A percentile compares a stretch with the other conserved stretches of the same genome.
phyloP scores from a whole-genome alignment of 805 yeast genomes.

The Saccharomyces paradoxus region DNA sequence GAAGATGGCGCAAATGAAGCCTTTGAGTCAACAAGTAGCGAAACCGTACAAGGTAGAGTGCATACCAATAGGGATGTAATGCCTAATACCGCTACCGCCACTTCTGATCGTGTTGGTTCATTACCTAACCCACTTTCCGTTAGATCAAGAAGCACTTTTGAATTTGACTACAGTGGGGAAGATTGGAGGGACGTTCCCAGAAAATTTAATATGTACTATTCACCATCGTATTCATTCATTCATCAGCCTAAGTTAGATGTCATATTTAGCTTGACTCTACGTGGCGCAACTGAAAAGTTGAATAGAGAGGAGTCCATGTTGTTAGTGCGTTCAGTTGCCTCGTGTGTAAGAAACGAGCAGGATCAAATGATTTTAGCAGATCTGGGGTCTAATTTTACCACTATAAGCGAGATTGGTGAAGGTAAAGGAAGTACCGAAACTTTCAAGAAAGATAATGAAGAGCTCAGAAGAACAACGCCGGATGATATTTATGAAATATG shows the following conservation, averaged over 20 bases:
- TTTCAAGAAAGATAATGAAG: not conserved
- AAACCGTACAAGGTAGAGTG: constrained; percentile 11
- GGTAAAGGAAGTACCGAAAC: not conserved
- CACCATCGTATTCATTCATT: constrained; percentile 17
- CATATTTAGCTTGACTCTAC: constrained; percentile 9
- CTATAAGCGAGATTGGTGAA: not conserved
- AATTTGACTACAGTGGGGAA: constrained; percentile 50
- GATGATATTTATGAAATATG: constrained; percentile 44
- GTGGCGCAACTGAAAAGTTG: constrained; percentile 16
- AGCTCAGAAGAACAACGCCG: constrained; percentile 32
- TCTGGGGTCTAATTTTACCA: not conserved
- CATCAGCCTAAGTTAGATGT: constrained; percentile 10
- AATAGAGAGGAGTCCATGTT: constrained; percentile 9
- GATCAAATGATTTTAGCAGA: constrained; percentile 26
- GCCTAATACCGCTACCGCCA: constrained; percentile 5
- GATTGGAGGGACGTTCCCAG: constrained; percentile 72
- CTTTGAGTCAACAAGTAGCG: not conserved
- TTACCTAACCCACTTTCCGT: constrained; percentile 22
- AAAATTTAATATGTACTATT: constrained; percentile 41
- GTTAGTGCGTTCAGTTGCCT: constrained; percentile 39
- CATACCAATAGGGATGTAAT: not conserved
- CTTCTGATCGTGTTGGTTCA: not conserved
- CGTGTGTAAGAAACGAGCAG: constrained; percentile 40
- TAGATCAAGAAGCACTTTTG: constrained; percentile 33
- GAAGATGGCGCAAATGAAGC: constrained; percentile 22